Percentiles rank a stretch among this genome's conserved stretches.
phyloP scores from a whole-genome alignment of 2,329 filamentous ascomycete species.

The Alternaria tenuissima region DNA sequence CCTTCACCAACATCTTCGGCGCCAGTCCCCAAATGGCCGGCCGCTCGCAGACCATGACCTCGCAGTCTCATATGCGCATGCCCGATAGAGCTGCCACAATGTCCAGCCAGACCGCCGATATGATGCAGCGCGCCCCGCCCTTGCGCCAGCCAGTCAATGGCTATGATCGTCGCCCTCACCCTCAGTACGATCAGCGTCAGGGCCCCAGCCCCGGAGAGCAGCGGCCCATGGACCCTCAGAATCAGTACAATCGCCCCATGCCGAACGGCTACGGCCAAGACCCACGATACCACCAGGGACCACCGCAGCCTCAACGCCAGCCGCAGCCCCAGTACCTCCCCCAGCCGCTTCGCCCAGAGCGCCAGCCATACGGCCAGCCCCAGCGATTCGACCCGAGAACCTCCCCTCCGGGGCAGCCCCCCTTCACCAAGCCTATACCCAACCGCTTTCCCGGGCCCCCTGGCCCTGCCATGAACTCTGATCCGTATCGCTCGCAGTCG shows the following conservation, averaged over 20 bases:
- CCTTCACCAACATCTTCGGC: conserved; percentile 96
- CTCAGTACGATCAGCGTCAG: conserved; percentile 39
- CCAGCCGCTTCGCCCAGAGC: conserved; percentile 68
- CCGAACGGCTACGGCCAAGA: conserved; percentile 52
- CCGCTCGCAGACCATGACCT: conserved; percentile 94
- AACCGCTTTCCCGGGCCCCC: conserved; percentile 64
- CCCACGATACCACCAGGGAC: conserved; percentile 47
- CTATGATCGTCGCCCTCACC: conserved; percentile 48
- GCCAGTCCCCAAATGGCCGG: conserved; percentile 77
- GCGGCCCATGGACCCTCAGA: conserved; percentile 37
- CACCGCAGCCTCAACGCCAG: conserved; percentile 48
- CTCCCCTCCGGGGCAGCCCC: conserved; percentile 59
- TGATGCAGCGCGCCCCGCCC: conserved; percentile 71
- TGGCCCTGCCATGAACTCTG: conserved; percentile 78
- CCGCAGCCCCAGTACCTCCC: conserved; percentile 66
- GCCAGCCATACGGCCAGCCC: conserved; percentile 75
- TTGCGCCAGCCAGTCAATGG: conserved; percentile 61
- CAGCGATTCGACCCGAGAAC: conserved; percentile 71
- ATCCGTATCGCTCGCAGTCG: conserved; percentile 91
- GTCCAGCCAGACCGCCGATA: conserved; percentile 55
- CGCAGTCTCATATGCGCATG: conserved; percentile 69
- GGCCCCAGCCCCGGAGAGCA: conserved; percentile 37
- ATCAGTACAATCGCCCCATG: conserved; percentile 42
- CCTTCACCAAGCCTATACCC: conserved; percentile 63
- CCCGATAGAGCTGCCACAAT: conserved; percentile 79